Evolutionary conservation across 2,329 filamentous ascomycete species (phyloP), one percentile per base, ranked within the genome.

Genomic region (Penicillium sp.): DNA sequence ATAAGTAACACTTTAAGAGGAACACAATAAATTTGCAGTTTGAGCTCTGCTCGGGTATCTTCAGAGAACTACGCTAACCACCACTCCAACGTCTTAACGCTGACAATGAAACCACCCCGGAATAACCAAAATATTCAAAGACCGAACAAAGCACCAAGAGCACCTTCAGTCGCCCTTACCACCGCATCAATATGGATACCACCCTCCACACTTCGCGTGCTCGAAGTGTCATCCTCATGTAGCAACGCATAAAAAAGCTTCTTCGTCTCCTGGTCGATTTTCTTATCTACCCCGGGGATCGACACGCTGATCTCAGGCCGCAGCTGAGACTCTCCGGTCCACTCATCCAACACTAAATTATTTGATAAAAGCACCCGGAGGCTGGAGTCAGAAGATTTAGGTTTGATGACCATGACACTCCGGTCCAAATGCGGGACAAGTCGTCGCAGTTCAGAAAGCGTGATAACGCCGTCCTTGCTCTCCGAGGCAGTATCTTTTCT

Each of bases 321-420:
- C n/a, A 72, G 54, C 19, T 65, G 64, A 3, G 69, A 66, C 48
- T 72, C 69, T 32, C 69, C 62, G 17, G 68, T 69, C 69, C 69
- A 72, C 22, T 67, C 60, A 49, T 72, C 68, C 33, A 72, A 55
- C 12, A 43, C 53, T 38, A 72, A 50, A 5, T 58, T 52, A 50
- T 69, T 71, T 10, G 65, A 64, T 15, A 72, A 48, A 10, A 71
- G 59, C 2, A 69, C 52, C 38, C 57, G 53, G 15, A 56, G 46
- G 47, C 35, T 31, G 39, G 24, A 32, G 24, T 43, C 42, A 39
- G 51, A 42, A 0, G 46, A 44, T 10, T 50, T 54, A 8, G 57
- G 52, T 22, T 61, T 56, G 44, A 72, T 61, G 2, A 66, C 49
- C 60, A 69, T 67, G 1, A 61, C 64, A 38, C 64, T 64, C 15